phyloP scores from a whole-genome alignment of 139 green algal genomes.

The Closterium sp. region DNA sequence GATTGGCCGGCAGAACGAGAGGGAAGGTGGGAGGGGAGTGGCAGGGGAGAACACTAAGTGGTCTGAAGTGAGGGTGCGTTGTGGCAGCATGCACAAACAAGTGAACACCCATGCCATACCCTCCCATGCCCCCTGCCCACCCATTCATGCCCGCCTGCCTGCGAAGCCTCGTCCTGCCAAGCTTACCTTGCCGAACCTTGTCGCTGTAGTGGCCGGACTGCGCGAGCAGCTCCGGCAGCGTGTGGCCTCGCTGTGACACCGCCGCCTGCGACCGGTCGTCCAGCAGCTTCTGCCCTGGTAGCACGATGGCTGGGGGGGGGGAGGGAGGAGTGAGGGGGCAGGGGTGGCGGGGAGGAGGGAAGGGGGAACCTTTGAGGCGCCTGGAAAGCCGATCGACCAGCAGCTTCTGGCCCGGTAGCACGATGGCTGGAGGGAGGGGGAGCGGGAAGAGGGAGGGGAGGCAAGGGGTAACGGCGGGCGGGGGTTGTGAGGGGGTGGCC shows the following conservation, averaged over 20 bases:
- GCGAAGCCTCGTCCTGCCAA: not conserved
- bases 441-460: too few relatives aligned
- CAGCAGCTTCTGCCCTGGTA: slow-evolving; percentile 24
- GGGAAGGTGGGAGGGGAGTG: too few relatives aligned
- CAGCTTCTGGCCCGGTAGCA: too few relatives aligned
- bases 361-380: too few relatives aligned
- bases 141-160: not conserved
- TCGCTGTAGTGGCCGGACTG: slow-evolving; percentile 34
- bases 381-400: too few relatives aligned
- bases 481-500: too few relatives aligned
- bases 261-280: slow-evolving; percentile 8
- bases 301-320: slow-evolving; percentile 6
- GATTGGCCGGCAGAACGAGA: not conserved
- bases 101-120: not conserved
- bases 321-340: too few relatives aligned
- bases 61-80: too few relatives aligned
- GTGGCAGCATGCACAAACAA: too few relatives aligned
- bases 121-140: not conserved
- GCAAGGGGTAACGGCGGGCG: not conserved
- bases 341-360: too few relatives aligned
- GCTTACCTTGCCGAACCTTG: slow-evolving; percentile 21
- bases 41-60: too few relatives aligned
- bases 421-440: too few relatives aligned
- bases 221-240: slow-evolving; percentile 15
- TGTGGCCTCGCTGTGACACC: slow-evolving; percentile 9